Conservation (phyloP, 2,329 filamentous ascomycete species). For the Neonectria ditissima region DNA sequence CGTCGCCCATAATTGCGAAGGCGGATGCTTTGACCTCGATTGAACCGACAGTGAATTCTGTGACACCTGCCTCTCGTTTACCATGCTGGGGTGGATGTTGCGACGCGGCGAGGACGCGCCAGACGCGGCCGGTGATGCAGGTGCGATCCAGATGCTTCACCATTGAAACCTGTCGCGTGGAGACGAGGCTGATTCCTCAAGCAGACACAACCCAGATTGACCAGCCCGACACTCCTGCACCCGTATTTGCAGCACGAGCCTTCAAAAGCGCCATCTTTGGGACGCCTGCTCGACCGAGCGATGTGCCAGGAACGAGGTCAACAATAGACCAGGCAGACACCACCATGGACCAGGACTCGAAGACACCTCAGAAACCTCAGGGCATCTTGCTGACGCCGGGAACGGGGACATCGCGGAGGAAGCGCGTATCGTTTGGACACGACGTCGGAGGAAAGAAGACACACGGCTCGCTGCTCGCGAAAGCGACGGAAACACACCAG, state of each 20-base stretch:
- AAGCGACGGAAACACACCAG: constrained; percentile 43
- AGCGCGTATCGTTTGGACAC: constrained; percentile 73
- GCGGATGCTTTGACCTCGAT: constrained; percentile 24
- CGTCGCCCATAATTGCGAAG: constrained; percentile 29
- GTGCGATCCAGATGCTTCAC: constrained; percentile 36
- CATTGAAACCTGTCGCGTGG: not conserved
- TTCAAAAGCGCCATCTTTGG: constrained; percentile 74
- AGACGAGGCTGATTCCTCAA: constrained; percentile 1
- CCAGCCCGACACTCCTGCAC: constrained; percentile 72
- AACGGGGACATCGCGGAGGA: constrained; percentile 69
- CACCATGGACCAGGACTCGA: constrained; percentile 45
- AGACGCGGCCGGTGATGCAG: constrained; percentile 46
- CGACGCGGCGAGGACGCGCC: constrained; percentile 58
- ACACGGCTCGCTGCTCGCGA: constrained; percentile 50
- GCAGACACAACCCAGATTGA: constrained; percentile 63
- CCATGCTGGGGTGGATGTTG: constrained; percentile 72
- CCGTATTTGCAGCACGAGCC: constrained; percentile 74
- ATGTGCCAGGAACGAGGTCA: constrained; percentile 46
- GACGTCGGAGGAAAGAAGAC: constrained; percentile 63
- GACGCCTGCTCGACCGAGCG: constrained; percentile 59
- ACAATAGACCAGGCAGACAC: constrained; percentile 40
- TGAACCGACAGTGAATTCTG: constrained; percentile 14
- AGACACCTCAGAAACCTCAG: constrained; percentile 63
- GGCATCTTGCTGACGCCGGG: constrained; percentile 75
- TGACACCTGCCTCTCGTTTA: constrained; percentile 16